Base-by-base conservation (phyloP, 306 rosid species). In the Casuarina cunninghamiana region DNA sequence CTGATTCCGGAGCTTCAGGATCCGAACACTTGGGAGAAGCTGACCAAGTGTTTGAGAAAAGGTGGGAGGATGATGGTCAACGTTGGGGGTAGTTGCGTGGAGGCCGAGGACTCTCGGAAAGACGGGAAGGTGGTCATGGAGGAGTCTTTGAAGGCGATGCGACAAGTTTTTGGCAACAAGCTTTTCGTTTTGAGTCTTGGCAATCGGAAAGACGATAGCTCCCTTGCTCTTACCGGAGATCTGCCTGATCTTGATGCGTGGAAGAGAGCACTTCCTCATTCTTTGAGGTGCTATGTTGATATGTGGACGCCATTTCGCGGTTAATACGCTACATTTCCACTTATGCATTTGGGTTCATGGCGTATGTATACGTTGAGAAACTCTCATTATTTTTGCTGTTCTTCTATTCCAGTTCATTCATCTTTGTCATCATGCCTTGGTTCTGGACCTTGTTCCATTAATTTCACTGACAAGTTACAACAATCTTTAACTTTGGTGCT, bases 61-160 rank as follows among this genome's bases (percentile, higher is more conserved):
- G 97, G 93, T 17, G 98, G 98, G 62, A 84, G 97, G 80, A 57
- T 92, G 2, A 95, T 95, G 98, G 93, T 91, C 76, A 95, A 95
- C 41, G 98, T 91, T 46, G 99, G 97, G 54, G 98, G 99, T 2
- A 91, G 96, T 45, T 95, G 97, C 70, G 97, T 95, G 58, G 97
- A 92, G 88, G 89, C 97, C 0, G 99, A 95, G 87, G 87, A 81
- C 66, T 48, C 61, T 17, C 1, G 68, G n/a, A 86, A 88, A 77
- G 91, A 93, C 77, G 97, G 97, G 45, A 84, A 73, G 72, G 72
- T 82, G 2, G 85, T 87, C 10, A 91, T 88, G 97, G 85, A 89
- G 54, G 85, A 88, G 12, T 88, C 97, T 6, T 66, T 92, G 85
- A 89, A 75, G 79, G 97, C 96, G 0, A 95, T 91, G 99, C 77